These are phyloP conservation scores for Arthromyces matolae DNA, from an alignment of 768 basidiomycete genomes.

Conservation along the genomic window DNA sequence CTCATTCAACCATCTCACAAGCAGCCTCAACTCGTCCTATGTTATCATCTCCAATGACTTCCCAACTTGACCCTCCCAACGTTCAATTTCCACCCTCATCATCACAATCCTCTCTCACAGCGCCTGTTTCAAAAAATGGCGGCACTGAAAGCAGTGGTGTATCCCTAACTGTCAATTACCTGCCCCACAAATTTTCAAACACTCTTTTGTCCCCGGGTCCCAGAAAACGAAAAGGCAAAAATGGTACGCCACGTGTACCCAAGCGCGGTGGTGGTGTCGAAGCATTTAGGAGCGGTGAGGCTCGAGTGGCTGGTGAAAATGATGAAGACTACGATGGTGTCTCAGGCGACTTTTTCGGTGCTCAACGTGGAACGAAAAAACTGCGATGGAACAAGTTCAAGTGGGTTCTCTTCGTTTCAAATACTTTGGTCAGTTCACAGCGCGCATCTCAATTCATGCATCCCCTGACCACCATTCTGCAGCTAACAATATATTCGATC, in stretches of 20 bases:
- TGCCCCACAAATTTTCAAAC: slow-evolving; percentile 67
- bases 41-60: slow-evolving; percentile 9
- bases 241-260: slow-evolving; percentile 33
- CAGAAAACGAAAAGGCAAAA: slow-evolving; percentile 33
- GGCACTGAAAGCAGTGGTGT: slow-evolving; percentile 18
- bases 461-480: slow-evolving; percentile 1
- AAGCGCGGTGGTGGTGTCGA: slow-evolving; percentile 70
- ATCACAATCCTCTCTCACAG: slow-evolving; percentile 9
- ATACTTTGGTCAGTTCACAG: slow-evolving; percentile 35
- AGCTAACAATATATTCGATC: slow-evolving; percentile 58
- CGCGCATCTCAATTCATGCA: background rate
- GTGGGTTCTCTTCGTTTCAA: slow-evolving; percentile 66
- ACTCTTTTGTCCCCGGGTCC: slow-evolving; percentile 40
- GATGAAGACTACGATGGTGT: slow-evolving; percentile 55
- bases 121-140: slow-evolving; percentile 8
- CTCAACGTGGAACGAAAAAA: slow-evolving; percentile 33
- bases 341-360: slow-evolving; percentile 40
- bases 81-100: slow-evolving; percentile 14
- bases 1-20: slow-evolving; percentile 20
- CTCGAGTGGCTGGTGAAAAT: slow-evolving; percentile 46
- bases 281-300: slow-evolving; percentile 53
- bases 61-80: slow-evolving; percentile 18
- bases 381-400: slow-evolving; percentile 84
- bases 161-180: slow-evolving; percentile 61
- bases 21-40: slow-evolving; percentile 19